Evolutionary conservation across 176 grass and related monocot species (phyloP).

Genomic region (Cenchrus americanus): DNA sequence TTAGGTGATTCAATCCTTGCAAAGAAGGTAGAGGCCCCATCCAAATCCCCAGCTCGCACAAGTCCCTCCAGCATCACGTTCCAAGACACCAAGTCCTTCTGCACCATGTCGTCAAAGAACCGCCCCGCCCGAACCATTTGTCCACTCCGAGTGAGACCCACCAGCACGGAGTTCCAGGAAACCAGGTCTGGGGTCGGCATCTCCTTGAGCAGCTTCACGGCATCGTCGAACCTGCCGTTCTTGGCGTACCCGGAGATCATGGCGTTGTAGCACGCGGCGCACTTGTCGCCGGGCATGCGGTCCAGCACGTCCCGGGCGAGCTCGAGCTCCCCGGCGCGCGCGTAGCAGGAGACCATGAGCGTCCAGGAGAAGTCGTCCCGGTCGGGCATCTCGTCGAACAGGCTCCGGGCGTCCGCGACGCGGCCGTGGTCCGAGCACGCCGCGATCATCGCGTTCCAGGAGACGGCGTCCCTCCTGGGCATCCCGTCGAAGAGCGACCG

Average conservation of each 20-base stretch:
- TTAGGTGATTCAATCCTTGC: slow-evolving; percentile 48
- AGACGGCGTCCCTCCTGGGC: slow-evolving; percentile 43
- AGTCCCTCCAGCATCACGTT: slow-evolving; percentile 72
- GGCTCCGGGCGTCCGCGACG: slow-evolving; percentile 30
- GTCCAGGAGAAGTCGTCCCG: slow-evolving; percentile 57
- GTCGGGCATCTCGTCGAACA: slow-evolving; percentile 61
- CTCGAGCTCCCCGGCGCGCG: slow-evolving; percentile 42
- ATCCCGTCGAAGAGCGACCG: slow-evolving; percentile 55
- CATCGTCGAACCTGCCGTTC: slow-evolving; percentile 51
- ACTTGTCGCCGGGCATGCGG: slow-evolving; percentile 54
- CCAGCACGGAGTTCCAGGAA: slow-evolving; percentile 63
- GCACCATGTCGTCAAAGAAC: slow-evolving; percentile 56
- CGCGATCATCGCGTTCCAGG: slow-evolving; percentile 68
- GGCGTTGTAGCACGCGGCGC: slow-evolving; percentile 57
- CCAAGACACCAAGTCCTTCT: slow-evolving; percentile 59
- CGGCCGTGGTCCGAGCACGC: slow-evolving; percentile 49
- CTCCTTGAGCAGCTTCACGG: slow-evolving; percentile 34
- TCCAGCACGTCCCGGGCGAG: slow-evolving; percentile 50
- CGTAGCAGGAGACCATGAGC: slow-evolving; percentile 63
- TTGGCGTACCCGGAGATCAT: slow-evolving; percentile 71
- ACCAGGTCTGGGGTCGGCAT: slow-evolving; percentile 42
- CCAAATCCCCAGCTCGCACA: slow-evolving; percentile 52
- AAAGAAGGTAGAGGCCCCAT: slow-evolving; percentile 44
- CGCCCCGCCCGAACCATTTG: slow-evolving; percentile 29
- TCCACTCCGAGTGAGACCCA: slow-evolving; percentile 43